Evolutionary conservation across 2,329 filamentous ascomycete species (phyloP), one percentile per base, ranked within the genome.

Genomic region (Cordyceps farinosa): DNA sequence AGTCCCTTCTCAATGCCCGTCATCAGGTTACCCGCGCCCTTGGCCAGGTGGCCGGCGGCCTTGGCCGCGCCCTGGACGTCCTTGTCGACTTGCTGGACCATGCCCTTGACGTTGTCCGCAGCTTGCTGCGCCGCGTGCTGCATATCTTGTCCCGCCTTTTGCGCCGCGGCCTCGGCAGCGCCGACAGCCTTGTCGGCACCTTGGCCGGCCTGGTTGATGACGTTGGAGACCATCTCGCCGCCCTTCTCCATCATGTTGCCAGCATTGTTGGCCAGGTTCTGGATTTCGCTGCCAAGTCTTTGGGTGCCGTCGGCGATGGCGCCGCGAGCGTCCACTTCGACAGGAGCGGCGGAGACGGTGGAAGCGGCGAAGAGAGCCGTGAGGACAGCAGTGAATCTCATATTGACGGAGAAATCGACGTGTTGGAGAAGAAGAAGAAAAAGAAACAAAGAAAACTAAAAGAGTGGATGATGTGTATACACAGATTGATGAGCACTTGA

Each of bases 41-140:
- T 59, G 27, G 56, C 56, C 45, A 59, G 17, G 34, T 59, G 56
- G 30, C 56, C 56, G 3, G 56, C 56, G 8, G 56, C 56, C 11
- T 40, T 22, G 27, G 27, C 45, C 34, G 22, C 32, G 56, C 42
- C 42, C 45, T 40, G 15, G n/a, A 50, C 55, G 8, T 58, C 34
- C 11, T 58, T 17, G 55, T 22, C 44, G 30, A 36, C 54, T 30
- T 57, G 5, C 42, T 57, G 30, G 3, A 29, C 54, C 54, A 57
- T 34, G 1, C 27, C 40, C 44, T 13, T 29, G 34, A 59, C 45
- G 2, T 29, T 13, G 2, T 32, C 17, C 1, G n/a, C 45, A 11
- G 13, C 44, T 11, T 48, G 8, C n/a, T 58, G 55, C n/a, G n/a
- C 55, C 7, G 13, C 29, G 17, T 32, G 8, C 11, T 56, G 29